Evolutionary conservation across 805 yeast species (phyloP), one percentile per base, ranked within the genome.

Genomic region (Ogataea siamensis): DNA sequence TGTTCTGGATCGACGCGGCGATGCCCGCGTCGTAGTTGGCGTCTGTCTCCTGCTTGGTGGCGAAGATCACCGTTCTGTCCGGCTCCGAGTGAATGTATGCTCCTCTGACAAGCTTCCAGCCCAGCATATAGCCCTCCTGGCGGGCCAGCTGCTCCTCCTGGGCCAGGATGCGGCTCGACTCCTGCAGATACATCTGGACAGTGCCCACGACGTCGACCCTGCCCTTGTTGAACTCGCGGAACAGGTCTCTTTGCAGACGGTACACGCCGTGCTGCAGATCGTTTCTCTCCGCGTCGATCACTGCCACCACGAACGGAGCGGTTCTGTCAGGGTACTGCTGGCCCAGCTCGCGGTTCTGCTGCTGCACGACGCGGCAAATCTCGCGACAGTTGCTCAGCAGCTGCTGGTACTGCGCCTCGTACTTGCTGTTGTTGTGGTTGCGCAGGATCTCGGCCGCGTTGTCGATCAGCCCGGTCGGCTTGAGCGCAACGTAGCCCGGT

Each of bases 11-110:
- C 39, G 84, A 73, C 42, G 68, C 61, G 10, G 74, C 59, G 51
- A 86, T 76, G 26, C 94, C 94, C 11, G 68, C 61, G 64, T 91
- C 78, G 64, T 82, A 89, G 57, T 80, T 78, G 7, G 48, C 51
- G 58, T 89, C 98, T n/a, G 97, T 86, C 44, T 76, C 89, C 35
- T 66, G 70, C 64, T 91, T 89, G 20, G 87, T 74, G 46, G 71
- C 67, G 65, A 82, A 91, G 44, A 89, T 87, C 13, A 86, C 81
- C 35, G 56, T 48, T 55, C 97, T 73, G 47, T 82, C 71, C 23
- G 83, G 75, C 66, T 89, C 98, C 5, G 95, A 78, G 59, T 89
- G 96, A 44, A 89, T 78, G 67, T 89, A 89, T 11, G 98, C 98
- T 48, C 98, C 98, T 63, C 98, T 78, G 12, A 89, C 98, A 39